phyloP scores from a whole-genome alignment of 2,329 filamentous ascomycete genomes.

The Fusarium sp. region DNA sequence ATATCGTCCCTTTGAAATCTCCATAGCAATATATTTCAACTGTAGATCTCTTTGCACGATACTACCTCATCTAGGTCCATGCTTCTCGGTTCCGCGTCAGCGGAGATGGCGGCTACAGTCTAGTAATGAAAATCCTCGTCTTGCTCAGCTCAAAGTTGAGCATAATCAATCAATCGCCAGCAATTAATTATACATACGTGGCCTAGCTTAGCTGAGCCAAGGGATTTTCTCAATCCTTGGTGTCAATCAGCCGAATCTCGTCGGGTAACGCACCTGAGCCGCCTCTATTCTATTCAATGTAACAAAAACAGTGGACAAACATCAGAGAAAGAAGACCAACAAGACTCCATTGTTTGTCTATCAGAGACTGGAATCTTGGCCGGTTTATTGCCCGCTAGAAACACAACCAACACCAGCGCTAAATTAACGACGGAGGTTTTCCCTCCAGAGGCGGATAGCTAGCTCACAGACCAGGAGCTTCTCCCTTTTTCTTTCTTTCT shows the following conservation, averaged over 20 bases:
- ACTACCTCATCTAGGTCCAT: conserved; percentile 18
- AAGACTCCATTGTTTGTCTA: not conserved
- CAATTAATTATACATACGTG: not conserved
- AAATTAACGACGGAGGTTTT: conserved; percentile 1
- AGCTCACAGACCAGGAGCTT: not conserved
- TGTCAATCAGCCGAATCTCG: conserved; percentile 22
- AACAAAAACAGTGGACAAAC: not conserved
- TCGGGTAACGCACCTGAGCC: not conserved
- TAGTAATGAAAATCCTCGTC: conserved; percentile 9
- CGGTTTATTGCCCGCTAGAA: conserved; percentile 3
- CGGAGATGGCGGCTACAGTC: not conserved
- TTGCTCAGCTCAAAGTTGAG: conserved; percentile 2
- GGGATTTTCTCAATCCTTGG: conserved; percentile 21
- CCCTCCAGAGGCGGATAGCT: not conserved
- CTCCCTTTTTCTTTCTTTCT: not conserved
- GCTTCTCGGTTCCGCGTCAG: conserved; percentile 3
- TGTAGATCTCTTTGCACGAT: conserved; percentile 25
- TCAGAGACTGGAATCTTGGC: conserved; percentile 7
- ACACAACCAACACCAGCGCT: conserved; percentile 2
- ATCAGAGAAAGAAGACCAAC: not conserved
- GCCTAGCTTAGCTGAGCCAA: not conserved
- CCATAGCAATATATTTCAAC: not conserved
- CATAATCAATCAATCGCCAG: not conserved
- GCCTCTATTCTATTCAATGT: not conserved
- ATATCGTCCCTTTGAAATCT: not conserved